Base-by-base conservation (phyloP, 2,329 filamentous ascomycete genomes). In the Fusarium succisae region DNA sequence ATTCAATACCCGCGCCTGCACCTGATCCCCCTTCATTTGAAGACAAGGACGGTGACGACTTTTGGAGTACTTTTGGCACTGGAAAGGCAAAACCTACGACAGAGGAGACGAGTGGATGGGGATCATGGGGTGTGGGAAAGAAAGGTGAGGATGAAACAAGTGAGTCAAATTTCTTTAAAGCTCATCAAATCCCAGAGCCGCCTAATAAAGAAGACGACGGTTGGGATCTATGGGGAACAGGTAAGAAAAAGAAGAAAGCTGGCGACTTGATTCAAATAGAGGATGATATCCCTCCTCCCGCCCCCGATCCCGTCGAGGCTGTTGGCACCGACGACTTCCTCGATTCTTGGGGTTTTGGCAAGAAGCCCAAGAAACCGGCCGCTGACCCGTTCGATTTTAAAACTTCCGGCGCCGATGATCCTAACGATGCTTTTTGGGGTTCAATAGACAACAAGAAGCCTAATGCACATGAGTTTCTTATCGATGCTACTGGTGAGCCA, bases 331-430 rank as follows among this genome's bases (percentile, higher is more conserved):
- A 88, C 61, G 87, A 87, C 65, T 88, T 89, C 73, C 89, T 89
- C 79, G 86, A 83, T 67, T 86, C 87, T 54, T 91, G 89, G 84
- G 87, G 86, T 38, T 88, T 86, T 58, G 83, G 84, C 17, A 89
- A 89, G 77, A 89, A 89, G 70, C 81, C 82, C 63, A 84, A 84
- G 66, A 82, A 83, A 45, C 48, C 66, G 50, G 79, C 55, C 22
- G 60, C 63, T 51, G 76, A 80, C 45, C 77, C 80, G 59, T 74
- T 77, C 62, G 80, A 78, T 59, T 79, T 83, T 69, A 84, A 84
- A 70, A 82, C 82, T 41, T 82, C 86, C 68, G 79, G 80, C 32
- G 82, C 83, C 50, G 84, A 87, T 71, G 85, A 87, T 66, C 83
- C 84, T 20, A 81, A 79, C 26, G 83, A 87, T 55, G 81, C 84